These are phyloP conservation scores for Solanum sitiens DNA, from an alignment of 257 asterid species.

Conservation along the genomic window DNA sequence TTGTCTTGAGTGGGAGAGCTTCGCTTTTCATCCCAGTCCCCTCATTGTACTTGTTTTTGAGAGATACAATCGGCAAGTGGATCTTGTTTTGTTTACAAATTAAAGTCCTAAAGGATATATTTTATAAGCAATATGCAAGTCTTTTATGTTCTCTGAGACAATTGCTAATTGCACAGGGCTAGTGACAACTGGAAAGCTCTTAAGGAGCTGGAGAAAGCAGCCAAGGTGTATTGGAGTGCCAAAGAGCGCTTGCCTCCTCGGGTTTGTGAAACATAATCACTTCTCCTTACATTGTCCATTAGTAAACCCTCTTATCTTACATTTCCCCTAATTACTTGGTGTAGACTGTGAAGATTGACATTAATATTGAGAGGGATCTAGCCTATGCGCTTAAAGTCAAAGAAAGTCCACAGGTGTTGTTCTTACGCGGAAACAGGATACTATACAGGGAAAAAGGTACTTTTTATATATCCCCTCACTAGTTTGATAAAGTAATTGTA, in stretches of 20 bases:
- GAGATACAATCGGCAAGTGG: conserved; percentile 69
- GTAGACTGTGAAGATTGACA: conserved; percentile 87
- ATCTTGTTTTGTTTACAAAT: not conserved
- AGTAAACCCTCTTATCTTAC: not conserved
- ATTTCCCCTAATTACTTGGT: not conserved
- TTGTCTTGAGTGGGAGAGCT: conserved; percentile 98
- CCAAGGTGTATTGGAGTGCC: conserved; percentile 80
- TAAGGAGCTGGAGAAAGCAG: conserved; percentile 86
- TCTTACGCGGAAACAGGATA: conserved; percentile 75
- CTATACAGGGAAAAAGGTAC: conserved; percentile 76
- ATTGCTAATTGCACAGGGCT: conserved; percentile 41
- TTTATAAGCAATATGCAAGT: not conserved
- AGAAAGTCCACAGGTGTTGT: conserved; percentile 83
- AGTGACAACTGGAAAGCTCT: conserved; percentile 87
- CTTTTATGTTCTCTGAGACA: not conserved
- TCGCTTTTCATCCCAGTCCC: conserved; percentile 97
- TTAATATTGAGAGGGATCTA: conserved; percentile 81
- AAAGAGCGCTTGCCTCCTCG: conserved; percentile 94
- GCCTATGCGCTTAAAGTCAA: conserved; percentile 87
- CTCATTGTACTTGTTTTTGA: conserved; percentile 74
- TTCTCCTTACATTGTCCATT: not conserved
- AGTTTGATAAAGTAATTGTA: not conserved
- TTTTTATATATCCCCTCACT: not conserved
- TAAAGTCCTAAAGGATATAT: not conserved
- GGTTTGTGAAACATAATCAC: conserved; percentile 35